Evolutionary conservation across 2,329 filamentous ascomycete species (phyloP), one percentile per base, ranked within the genome.

Genomic region (Calonectria pseudoturangicola): DNA sequence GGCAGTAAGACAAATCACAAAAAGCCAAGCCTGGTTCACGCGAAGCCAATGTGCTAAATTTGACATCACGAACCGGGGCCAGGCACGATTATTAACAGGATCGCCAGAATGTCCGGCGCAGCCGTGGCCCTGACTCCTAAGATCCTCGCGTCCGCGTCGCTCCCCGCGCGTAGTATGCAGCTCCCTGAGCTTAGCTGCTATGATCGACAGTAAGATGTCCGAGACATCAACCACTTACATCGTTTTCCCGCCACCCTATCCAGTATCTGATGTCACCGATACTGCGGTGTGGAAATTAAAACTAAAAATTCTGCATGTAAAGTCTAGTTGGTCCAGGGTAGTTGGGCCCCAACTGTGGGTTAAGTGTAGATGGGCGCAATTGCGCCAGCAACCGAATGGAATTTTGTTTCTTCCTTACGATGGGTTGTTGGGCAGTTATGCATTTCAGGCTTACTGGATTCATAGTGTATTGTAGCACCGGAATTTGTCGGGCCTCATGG

Each of bases 21-120:
- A 72, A 33, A 33, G 21, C 21, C 21, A 21, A 21, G 21, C 21
- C 21, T 21, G 21, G 21, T 21, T 21, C 21, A 21, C 21, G 21
- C 21, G 21, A 33, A 70, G 58, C 67, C 69, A 70, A 74, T 54
- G 70, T 77, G 72, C 78, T 79, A 80, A 79, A 78, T 75, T 79
- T 78, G 75, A 79, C 78, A 77, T 73, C 72, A 62, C 71, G 72
- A 73, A 66, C 54, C 30, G 71, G 70, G 67, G 71, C 76, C 75
- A 63, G 66, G 70, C 47, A 45, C 71, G 45, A 71, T 70, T 69
- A 76, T 68, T 56, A 63, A 73, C 70, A 67, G 75, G 74, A 66
- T 70, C 66, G 63, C 21, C 58, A 78, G 72, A 48, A 72, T 75
- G 71, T 71, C 67, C 66, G 56, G 71, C 54, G 70, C 45, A 16